phyloP scores from a whole-genome alignment of 2,329 filamentous ascomycete species.

The Penicillium sp. region DNA sequence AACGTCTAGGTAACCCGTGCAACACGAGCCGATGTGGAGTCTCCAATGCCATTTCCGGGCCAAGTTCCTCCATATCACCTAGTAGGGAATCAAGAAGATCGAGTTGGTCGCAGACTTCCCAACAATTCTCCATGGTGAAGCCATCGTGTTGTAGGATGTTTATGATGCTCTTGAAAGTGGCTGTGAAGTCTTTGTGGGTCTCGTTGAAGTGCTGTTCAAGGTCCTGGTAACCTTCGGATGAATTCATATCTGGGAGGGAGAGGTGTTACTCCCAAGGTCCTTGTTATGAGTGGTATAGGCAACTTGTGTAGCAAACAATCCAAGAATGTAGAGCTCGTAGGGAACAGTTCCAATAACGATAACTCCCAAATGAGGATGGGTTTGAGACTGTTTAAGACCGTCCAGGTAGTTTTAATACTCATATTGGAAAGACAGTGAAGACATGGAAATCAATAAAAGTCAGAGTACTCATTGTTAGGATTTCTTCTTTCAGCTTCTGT shows the following conservation, averaged over 20 bases:
- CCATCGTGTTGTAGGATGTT: background rate
- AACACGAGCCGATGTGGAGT: background rate
- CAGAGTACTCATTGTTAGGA: background rate
- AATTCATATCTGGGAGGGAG: background rate
- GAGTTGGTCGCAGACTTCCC: background rate
- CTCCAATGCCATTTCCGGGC: background rate
- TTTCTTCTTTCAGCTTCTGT: background rate
- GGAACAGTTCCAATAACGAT: background rate
- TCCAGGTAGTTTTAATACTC: background rate
- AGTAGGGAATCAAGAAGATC: background rate
- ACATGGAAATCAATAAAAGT: background rate
- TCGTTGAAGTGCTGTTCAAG: background rate
- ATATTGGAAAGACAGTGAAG: background rate
- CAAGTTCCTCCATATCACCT: background rate
- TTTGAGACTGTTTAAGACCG: background rate
- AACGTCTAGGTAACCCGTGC: background rate
- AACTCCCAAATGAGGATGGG: background rate
- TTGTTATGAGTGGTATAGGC: background rate
- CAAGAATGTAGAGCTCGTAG: background rate
- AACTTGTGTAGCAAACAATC: background rate
- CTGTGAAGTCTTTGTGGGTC: background rate
- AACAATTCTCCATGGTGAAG: background rate
- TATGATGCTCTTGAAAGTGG: background rate
- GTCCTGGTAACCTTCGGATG: background rate
- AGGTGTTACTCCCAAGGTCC: background rate